A percentile compares a stretch with the other conserved stretches of the same genome.
These are phyloP conservation scores for Bruguiera sexangula DNA, from an alignment of 345 rosid genomes.

Conservation along the genomic window DNA sequence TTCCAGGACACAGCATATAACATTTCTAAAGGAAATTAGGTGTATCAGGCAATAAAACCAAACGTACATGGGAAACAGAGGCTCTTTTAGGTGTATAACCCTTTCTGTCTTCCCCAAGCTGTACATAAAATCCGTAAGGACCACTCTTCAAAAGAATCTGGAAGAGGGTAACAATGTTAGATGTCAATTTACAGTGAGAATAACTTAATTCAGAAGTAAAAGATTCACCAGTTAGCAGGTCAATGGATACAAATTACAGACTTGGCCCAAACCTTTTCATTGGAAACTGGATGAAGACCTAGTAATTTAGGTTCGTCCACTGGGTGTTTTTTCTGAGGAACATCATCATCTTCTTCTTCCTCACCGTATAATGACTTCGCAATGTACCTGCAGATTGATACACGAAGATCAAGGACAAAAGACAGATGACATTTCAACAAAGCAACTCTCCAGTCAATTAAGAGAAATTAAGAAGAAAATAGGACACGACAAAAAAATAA, in stretches of 20 bases:
- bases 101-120: constrained; percentile 85
- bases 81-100: constrained; percentile 77
- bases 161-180: background rate
- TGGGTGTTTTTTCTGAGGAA: constrained; percentile 34
- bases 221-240: constrained; percentile 8
- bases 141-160: constrained; percentile 89
- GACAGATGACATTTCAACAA: background rate
- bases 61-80: constrained; percentile 64
- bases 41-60: too few species aligned
- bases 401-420: constrained; percentile 2
- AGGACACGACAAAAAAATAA: too few species aligned
- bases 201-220: background rate
- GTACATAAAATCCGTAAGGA: constrained; percentile 88
- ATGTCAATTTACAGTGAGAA: constrained; percentile 2
- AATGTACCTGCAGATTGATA: constrained; percentile 53
- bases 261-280: constrained; percentile 66
- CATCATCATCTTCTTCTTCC: constrained; percentile 59
- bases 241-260: background rate
- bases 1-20: too few species aligned
- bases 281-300: constrained; percentile 73
- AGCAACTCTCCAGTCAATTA: background rate
- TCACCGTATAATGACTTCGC: constrained; percentile 85
- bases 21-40: too few species aligned
- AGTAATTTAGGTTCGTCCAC: constrained; percentile 81
- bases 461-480: background rate